These are phyloP conservation scores for Globisporangium paddicum DNA, from an alignment of 352 stramenopile genomes.

Conservation along the genomic window DNA sequence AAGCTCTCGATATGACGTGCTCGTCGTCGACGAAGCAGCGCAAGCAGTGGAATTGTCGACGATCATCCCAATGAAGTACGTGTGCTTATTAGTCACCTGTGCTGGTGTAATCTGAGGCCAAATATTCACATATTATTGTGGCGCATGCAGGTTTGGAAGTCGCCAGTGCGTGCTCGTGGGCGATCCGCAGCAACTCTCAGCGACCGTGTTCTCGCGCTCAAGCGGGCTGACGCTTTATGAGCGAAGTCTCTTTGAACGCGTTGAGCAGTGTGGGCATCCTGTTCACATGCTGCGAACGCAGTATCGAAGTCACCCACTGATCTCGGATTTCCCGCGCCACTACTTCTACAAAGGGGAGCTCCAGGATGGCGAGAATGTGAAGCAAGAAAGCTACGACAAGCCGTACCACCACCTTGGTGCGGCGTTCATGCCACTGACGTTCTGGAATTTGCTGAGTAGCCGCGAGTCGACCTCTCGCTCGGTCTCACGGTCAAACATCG, in stretches of 20 bases:
- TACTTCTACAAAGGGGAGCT: constrained; percentile 86
- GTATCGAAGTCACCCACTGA: constrained; percentile 81
- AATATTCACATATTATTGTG: not conserved
- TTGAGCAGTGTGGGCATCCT: constrained; percentile 84
- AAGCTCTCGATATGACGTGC: constrained; percentile 70
- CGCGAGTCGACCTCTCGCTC: constrained; percentile 66
- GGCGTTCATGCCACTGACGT: constrained; percentile 77
- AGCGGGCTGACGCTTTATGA: constrained; percentile 86
- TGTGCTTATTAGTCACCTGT: not conserved
- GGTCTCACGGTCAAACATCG: constrained; percentile 76
- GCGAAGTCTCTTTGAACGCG: constrained; percentile 89
- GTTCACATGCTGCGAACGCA: constrained; percentile 89
- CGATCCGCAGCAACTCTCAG: constrained; percentile 91
- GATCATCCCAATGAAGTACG: constrained; percentile 89
- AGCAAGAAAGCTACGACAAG: constrained; percentile 51
- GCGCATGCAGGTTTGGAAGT: constrained; percentile 65
- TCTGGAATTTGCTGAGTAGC: constrained; percentile 82
- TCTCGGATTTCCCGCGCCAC: constrained; percentile 78
- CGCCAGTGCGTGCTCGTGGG: constrained; percentile 91
- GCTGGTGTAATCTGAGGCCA: not conserved
- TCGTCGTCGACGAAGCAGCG: constrained; percentile 85
- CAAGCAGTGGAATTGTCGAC: constrained; percentile 85
- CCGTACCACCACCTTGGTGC: constrained; percentile 74
- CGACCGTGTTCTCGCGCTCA: constrained; percentile 90
- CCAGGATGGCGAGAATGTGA: constrained; percentile 81